phyloP scores from a whole-genome alignment of 2,329 filamentous ascomycete species.

The Lachnellula willkommii region DNA sequence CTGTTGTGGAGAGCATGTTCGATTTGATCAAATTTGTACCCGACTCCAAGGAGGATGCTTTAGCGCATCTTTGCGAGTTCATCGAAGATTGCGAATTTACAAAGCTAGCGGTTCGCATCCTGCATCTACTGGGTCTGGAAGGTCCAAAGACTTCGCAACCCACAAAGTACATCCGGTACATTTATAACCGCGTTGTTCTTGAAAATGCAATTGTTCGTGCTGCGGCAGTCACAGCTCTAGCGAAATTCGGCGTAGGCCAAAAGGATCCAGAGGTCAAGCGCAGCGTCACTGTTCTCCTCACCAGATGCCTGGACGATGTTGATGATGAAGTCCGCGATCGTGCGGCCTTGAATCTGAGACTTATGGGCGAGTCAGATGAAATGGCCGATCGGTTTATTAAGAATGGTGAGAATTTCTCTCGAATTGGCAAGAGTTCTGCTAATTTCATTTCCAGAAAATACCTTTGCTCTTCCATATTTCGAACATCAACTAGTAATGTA shows the following conservation, averaged over 20 bases:
- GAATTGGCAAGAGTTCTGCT: neutral
- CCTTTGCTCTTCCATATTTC: slow-evolving; percentile 90
- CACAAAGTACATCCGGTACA: slow-evolving; percentile 98
- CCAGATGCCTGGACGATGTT: slow-evolving; percentile 89
- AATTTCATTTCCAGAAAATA: slow-evolving; percentile 60
- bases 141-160: slow-evolving; percentile 92
- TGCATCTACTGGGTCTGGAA: slow-evolving; percentile 90
- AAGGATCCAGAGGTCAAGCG: slow-evolving; percentile 96
- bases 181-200: slow-evolving; percentile 96
- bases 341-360: slow-evolving; percentile 81
- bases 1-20: slow-evolving; percentile 98
- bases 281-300: slow-evolving; percentile 87
- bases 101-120: slow-evolving; percentile 89
- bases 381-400: slow-evolving; percentile 84
- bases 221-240: slow-evolving; percentile 88
- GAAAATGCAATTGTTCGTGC: slow-evolving; percentile 96
- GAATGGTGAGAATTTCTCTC: slow-evolving; percentile 60
- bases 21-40: slow-evolving; percentile 98
- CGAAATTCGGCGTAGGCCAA: slow-evolving; percentile 96
- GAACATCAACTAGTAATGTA: slow-evolving; percentile 98
- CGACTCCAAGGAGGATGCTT: slow-evolving; percentile 72
- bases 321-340: slow-evolving; percentile 97
- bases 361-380: slow-evolving; percentile 82
- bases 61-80: slow-evolving; percentile 95
- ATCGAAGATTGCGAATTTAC: slow-evolving; percentile 99